These are phyloP conservation scores for Neofusicoccum umdonicola DNA, from an alignment of 2,329 filamentous ascomycete genomes.

Conservation along the genomic window DNA sequence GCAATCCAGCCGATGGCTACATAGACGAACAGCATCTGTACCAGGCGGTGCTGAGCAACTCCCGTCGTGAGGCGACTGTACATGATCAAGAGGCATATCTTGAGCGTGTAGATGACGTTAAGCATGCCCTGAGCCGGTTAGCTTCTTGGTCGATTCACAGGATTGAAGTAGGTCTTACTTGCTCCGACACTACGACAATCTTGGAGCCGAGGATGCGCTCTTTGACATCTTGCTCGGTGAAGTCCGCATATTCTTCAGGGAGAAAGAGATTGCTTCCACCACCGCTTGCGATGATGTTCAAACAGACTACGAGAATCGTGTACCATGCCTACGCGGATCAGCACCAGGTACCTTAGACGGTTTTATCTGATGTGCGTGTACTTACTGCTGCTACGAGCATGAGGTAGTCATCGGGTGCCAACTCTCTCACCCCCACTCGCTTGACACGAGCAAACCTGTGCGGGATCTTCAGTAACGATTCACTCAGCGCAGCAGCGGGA, in stretches of 20 bases:
- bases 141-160: neutral
- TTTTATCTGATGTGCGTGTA: neutral
- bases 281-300: constrained; percentile 42
- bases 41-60: constrained; percentile 29
- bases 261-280: constrained; percentile 46
- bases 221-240: constrained; percentile 38
- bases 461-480: neutral
- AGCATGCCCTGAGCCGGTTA: constrained; percentile 54
- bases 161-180: constrained; percentile 27
- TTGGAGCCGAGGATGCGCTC: constrained; percentile 46
- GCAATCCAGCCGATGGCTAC: constrained; percentile 48
- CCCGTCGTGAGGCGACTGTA: constrained; percentile 48
- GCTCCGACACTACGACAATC: constrained; percentile 45
- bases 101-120: constrained; percentile 53
- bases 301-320: constrained; percentile 40
- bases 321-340: constrained; percentile 26
- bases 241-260: constrained; percentile 34
- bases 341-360: neutral
- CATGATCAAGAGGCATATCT: constrained; percentile 57
- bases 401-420: constrained; percentile 28
- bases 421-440: constrained; percentile 22
- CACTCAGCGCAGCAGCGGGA: neutral
- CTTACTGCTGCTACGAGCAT: constrained; percentile 23
- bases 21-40: constrained; percentile 52
- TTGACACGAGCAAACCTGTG: constrained; percentile 25